Conservation (phyloP, 2,329 filamentous ascomycete species). For the Cordyceps sp. region DNA sequence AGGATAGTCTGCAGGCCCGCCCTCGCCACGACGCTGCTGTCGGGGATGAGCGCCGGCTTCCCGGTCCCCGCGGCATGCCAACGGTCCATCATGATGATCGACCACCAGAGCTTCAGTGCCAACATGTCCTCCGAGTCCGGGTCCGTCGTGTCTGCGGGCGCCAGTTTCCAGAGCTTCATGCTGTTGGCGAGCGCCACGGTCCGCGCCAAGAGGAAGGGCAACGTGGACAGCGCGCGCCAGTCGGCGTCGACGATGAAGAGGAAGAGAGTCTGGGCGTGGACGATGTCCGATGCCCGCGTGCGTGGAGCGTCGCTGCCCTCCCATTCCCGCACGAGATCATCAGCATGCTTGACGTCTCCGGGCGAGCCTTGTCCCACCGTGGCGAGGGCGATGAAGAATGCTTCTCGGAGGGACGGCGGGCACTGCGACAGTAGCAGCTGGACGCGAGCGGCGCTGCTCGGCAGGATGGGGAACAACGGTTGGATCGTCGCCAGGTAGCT, state of each 20-base stretch:
- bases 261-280: slow-evolving; percentile 51
- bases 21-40: slow-evolving; percentile 41
- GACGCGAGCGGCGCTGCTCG: slow-evolving; percentile 37
- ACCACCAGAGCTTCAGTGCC: slow-evolving; percentile 53
- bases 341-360: slow-evolving; percentile 26
- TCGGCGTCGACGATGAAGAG: slow-evolving; percentile 51
- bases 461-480: slow-evolving; percentile 49
- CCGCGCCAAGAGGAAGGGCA: slow-evolving; percentile 37
- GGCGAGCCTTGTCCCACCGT: slow-evolving; percentile 27
- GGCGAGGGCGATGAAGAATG: slow-evolving; percentile 47
- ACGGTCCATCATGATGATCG: slow-evolving; percentile 52
- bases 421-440: slow-evolving; percentile 39
- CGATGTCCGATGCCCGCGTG: slow-evolving; percentile 25
- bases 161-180: slow-evolving; percentile 37
- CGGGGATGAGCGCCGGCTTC: slow-evolving; percentile 43
- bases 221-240: slow-evolving; percentile 28
- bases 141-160: slow-evolving; percentile 28
- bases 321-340: slow-evolving; percentile 32
- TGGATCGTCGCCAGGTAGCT: slow-evolving; percentile 51
- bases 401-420: slow-evolving; percentile 38
- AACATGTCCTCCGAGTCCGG: slow-evolving; percentile 45
- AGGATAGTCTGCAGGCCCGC: slow-evolving; percentile 42
- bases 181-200: slow-evolving; percentile 50
- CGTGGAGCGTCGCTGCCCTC: slow-evolving; percentile 24
- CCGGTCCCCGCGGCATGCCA: slow-evolving; percentile 57